Evolutionary conservation across 2,329 filamentous ascomycete genomes (phyloP).

Genomic region (Aspergillus aculeatus): DNA sequence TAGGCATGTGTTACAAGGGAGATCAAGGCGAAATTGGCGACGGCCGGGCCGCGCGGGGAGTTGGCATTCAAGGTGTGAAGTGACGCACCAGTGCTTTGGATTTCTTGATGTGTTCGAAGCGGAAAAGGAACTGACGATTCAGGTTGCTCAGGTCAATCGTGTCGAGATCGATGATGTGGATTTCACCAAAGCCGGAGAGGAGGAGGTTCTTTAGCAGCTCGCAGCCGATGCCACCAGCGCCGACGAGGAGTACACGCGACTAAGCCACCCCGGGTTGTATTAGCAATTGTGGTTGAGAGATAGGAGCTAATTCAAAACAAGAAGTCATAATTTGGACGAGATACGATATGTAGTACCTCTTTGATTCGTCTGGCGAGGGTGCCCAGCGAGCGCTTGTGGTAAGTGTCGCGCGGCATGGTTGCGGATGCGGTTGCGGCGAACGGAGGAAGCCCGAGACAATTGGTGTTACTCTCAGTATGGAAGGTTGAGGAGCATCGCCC

Average conservation of each 20-base stretch:
- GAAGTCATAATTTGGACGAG: background rate
- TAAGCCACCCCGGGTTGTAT: conserved; percentile 41
- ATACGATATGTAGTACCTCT: conserved; percentile 34
- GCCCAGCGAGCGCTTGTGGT: conserved; percentile 46
- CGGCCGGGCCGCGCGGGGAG: conserved; percentile 1
- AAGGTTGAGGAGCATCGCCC: conserved; percentile 15
- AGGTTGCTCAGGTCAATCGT: conserved; percentile 98
- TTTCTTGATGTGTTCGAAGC: conserved; percentile 96
- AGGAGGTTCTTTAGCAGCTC: conserved; percentile 96
- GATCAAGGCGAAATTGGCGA: background rate
- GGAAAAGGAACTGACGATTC: conserved; percentile 95
- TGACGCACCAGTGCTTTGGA: conserved; percentile 79
- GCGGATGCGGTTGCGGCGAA: conserved; percentile 9
- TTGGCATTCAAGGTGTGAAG: conserved; percentile 13
- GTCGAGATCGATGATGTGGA: conserved; percentile 94
- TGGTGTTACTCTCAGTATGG: background rate
- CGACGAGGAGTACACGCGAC: conserved; percentile 89
- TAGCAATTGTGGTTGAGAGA: conserved; percentile 7
- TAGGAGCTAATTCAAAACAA: background rate
- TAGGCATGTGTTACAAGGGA: conserved; percentile 12
- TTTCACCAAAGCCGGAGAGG: conserved; percentile 84
- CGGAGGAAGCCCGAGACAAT: conserved; percentile 5
- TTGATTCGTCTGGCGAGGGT: conserved; percentile 40
- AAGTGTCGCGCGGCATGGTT: conserved; percentile 42
- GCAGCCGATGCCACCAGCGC: conserved; percentile 95